Evolutionary conservation across 768 basidiomycete species (phyloP).

Genomic region (Leucogyrophana mollusca): DNA sequence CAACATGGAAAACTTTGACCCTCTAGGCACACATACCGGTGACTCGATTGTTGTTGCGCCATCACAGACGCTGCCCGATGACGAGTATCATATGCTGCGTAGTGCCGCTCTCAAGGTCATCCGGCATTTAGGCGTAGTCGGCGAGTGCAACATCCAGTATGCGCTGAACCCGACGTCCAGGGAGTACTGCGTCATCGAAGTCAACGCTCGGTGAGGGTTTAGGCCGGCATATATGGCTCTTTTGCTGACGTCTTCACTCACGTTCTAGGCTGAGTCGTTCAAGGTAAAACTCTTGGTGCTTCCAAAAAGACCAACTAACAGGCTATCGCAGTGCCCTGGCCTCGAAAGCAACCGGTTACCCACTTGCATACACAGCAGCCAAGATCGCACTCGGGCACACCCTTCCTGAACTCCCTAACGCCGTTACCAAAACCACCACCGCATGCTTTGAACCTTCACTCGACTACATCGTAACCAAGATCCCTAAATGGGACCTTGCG

Average conservation of each 20-base stretch:
- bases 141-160: constrained; percentile 98
- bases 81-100: constrained; percentile 98
- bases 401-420: constrained; percentile 96
- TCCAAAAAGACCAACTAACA: constrained; percentile 12
- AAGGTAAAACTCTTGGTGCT: constrained; percentile 20
- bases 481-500: constrained; percentile 99
- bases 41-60: constrained; percentile 99
- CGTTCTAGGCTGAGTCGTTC: constrained; percentile 71
- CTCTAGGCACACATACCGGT: constrained; percentile 97
- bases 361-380: constrained; percentile 97
- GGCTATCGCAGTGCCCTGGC: constrained; percentile 72
- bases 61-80: constrained; percentile 95
- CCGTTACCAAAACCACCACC: constrained; percentile 98
- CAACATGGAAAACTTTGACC: constrained; percentile 99
- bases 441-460: constrained; percentile 99
- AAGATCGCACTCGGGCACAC: constrained; percentile 98
- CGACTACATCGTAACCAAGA: constrained; percentile 99
- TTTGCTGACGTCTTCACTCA: constrained; percentile 5
- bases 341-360: constrained; percentile 98
- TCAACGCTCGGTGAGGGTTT: constrained; percentile 77
- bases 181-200: constrained; percentile 98
- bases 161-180: constrained; percentile 89
- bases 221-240: neutral
- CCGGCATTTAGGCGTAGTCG: constrained; percentile 88
- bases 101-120: constrained; percentile 96